Base-by-base conservation (phyloP, 23 red algal species). In the Gracilaria gracilis region DNA sequence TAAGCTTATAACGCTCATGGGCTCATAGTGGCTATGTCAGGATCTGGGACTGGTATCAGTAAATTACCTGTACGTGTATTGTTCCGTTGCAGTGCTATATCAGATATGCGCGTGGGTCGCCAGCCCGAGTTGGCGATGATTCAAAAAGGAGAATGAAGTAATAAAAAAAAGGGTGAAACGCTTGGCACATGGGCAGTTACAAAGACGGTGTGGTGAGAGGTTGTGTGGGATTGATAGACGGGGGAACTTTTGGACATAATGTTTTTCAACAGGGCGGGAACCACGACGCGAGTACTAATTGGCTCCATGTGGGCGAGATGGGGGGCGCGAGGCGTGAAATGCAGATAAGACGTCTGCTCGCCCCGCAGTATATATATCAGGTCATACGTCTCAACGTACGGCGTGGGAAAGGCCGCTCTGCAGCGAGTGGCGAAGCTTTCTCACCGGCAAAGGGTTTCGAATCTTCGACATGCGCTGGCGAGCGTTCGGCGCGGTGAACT, bases 241-340 rank as follows among this genome's bases (percentile, higher is more conserved):
- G 42, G 42, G 11, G 42, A 46, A 11, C 42, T 4, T 4, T 46
- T 46, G 14, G 51, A 55, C 17, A 55, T 55, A 20, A 15, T 55
- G 11, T 15, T 55, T 15, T 19, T 55, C 51, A 55, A 55, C 14
- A 69, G 20, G 32, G 16, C 7, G 13, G 13, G 28, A 19, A 69
- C 64, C 64, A 69, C 64, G 32, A 36, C 64, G 17, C 64, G 64
- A 31, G 16, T 17, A 32, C 64, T 69, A 69, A 69, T 69, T 69
- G 64, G 64, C 42, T 46, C 42, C 42, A 46, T 46, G 42, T 32
- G 64, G 64, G 16, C 32, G 13, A 64, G 24, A 29, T 62, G 51
- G 51, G 11, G 51, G 51, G 11, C 17, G 51, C 51, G 7, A 55
- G 51, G 51, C 51, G 11, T 19, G 16, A 55, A 55, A 15, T 15